Evolutionary conservation across 495 filamentous ascomycete species (phyloP).

Genomic region (Hypoxylon lenormandii): DNA sequence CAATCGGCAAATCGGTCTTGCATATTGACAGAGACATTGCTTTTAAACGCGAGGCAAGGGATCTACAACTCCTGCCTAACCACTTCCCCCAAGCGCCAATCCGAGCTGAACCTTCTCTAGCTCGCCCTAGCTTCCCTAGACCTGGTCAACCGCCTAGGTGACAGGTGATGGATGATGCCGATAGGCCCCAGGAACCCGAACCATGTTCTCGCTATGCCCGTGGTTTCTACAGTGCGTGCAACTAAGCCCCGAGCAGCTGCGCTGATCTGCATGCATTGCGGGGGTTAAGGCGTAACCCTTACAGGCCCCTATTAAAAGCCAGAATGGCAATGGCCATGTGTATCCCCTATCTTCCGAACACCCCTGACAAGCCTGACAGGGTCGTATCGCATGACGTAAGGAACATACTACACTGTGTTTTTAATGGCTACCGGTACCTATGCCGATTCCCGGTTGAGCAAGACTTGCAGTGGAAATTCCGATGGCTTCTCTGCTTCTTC

Average conservation of each 20-base stretch:
- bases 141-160: too few species aligned
- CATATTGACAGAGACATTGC: neutral
- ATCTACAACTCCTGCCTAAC: too few species aligned
- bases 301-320: too few species aligned
- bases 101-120: neutral
- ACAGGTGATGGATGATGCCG: neutral
- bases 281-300: slow-evolving; percentile 35
- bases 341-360: slow-evolving; percentile 15
- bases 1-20: slow-evolving; percentile 17
- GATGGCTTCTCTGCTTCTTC: slow-evolving; percentile 19
- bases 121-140: too few species aligned
- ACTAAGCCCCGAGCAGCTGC: neutral
- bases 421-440: slow-evolving; percentile 5
- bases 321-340: too few species aligned
- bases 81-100: too few species aligned
- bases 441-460: neutral
- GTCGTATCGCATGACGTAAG: slow-evolving; percentile 26
- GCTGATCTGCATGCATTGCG: slow-evolving; percentile 20
- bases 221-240: slow-evolving; percentile 15
- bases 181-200: slow-evolving; percentile 8
- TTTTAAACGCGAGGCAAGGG: too few species aligned
- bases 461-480: neutral
- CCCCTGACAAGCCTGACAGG: too few species aligned
- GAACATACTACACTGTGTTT: slow-evolving; percentile 4
- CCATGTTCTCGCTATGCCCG: slow-evolving; percentile 1